A percentile compares a stretch with the other conserved stretches of the same genome.
These are phyloP conservation scores for Linnemannia schmuckeri DNA, from an alignment of 192 early-diverging fungal species.

Conservation along the genomic window DNA sequence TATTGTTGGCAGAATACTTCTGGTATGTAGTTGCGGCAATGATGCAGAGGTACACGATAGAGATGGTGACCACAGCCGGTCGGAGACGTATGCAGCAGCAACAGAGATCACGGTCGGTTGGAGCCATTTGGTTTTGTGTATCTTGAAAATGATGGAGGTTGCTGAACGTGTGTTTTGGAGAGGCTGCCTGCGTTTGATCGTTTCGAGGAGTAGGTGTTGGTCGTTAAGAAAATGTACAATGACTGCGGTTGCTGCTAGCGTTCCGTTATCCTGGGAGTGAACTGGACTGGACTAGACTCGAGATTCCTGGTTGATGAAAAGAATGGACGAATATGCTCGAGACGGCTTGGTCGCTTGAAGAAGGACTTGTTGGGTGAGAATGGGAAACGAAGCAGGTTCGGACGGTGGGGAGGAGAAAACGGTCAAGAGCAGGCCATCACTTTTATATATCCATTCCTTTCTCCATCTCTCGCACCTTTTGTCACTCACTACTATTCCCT, in stretches of 20 bases:
- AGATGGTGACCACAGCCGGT: conserved; percentile 28
- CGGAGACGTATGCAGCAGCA: conserved; percentile 47
- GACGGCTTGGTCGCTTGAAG: neutral
- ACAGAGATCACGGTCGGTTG: conserved; percentile 39
- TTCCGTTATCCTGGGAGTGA: too few species aligned
- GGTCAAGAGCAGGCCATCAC: neutral
- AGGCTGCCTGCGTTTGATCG: too few species aligned
- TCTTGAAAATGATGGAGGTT: neutral
- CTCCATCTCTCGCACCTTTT: neutral
- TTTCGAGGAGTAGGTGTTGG: neutral
- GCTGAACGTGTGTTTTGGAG: neutral
- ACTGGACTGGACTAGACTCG: neutral
- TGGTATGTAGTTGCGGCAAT: conserved; percentile 49
- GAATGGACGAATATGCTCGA: neutral
- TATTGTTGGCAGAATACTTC: conserved; percentile 40
- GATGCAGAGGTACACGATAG: conserved; percentile 35
- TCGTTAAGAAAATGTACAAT: neutral
- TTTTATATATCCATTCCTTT: neutral
- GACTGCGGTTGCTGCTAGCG: too few species aligned
- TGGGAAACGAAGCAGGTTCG: neutral
- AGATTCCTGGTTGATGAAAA: too few species aligned
- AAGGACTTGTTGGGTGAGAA: neutral
- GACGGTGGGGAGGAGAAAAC: neutral
- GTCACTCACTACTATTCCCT: neutral
- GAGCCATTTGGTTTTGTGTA: conserved; percentile 4